phyloP scores from a whole-genome alignment of 1,284 basidiomycete genomes.

The Cutaneotrichosporon mucoides region DNA sequence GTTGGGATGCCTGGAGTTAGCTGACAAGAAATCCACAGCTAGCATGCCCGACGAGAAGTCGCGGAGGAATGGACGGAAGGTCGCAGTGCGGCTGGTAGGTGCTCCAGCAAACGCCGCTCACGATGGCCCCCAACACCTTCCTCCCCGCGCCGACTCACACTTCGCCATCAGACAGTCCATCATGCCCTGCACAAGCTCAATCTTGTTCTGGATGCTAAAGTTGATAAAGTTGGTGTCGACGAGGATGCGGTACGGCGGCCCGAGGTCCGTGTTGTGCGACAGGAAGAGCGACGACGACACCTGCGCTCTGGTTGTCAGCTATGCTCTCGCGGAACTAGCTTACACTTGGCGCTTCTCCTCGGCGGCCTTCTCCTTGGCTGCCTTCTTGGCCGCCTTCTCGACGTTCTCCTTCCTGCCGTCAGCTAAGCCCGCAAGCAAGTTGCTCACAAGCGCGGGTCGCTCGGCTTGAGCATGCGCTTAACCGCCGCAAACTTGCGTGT shows the following conservation, averaged over 20 bases:
- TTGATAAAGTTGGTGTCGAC: constrained; percentile 99
- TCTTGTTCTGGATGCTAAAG: constrained; percentile 95
- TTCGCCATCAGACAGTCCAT: constrained; percentile 99
- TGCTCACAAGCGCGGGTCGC: constrained; percentile 84
- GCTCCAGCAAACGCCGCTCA: too few species aligned
- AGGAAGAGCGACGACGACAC: constrained; percentile 64
- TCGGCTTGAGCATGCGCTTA: constrained; percentile 92
- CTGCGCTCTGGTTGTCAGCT: constrained; percentile 22
- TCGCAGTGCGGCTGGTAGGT: too few species aligned
- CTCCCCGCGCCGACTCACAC: constrained; percentile 57
- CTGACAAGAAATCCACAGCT: neutral
- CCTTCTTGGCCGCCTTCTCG: constrained; percentile 51
- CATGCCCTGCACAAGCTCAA: constrained; percentile 95
- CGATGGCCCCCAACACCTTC: too few species aligned
- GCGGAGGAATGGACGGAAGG: too few species aligned
- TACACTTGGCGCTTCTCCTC: constrained; percentile 42
- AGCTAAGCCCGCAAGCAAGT: constrained; percentile 1
- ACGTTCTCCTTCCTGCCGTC: constrained; percentile 52
- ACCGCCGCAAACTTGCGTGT: constrained; percentile 92
- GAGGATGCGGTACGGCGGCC: constrained; percentile 93
- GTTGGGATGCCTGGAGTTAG: constrained; percentile 79
- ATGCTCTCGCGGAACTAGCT: neutral
- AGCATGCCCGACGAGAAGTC: too few species aligned
- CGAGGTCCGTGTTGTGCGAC: constrained; percentile 91
- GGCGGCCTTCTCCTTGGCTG: constrained; percentile 50